Conservation (phyloP, 805 yeast genomes). For the Maudiozyma turicensis region DNA sequence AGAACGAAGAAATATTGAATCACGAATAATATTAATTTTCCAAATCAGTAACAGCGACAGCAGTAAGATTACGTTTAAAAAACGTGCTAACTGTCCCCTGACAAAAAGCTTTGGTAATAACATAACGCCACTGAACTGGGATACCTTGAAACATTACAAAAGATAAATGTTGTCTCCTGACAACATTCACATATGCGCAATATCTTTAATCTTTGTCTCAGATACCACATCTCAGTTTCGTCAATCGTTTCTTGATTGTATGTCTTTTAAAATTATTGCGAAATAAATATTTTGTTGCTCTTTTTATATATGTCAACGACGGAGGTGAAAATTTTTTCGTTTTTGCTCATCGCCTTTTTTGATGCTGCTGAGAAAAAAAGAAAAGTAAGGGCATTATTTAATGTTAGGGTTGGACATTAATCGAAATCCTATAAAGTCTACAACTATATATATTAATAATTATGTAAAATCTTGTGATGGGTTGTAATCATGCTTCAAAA, state of each 20-base stretch:
- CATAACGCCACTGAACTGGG: neutral
- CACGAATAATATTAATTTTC: conserved; percentile 1
- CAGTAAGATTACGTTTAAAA: neutral
- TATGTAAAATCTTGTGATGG: neutral
- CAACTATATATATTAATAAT: too few relatives aligned
- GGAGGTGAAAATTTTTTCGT: neutral
- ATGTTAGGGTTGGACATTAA: too few relatives aligned
- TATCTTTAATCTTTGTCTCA: too few relatives aligned
- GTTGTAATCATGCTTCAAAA: neutral
- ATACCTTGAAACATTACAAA: neutral
- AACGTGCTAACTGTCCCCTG: neutral
- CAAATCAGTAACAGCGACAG: conserved; percentile 1
- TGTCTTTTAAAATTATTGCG: too few relatives aligned
- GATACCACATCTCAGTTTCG: too few relatives aligned
- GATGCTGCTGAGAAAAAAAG: neutral
- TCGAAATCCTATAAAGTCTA: too few relatives aligned
- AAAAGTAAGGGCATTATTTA: too few relatives aligned
- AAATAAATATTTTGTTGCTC: too few relatives aligned
- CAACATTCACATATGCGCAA: neutral
- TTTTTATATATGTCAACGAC: too few relatives aligned
- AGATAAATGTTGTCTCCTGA: neutral
- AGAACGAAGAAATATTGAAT: conserved; percentile 1
- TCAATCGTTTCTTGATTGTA: too few relatives aligned
- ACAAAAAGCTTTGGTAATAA: conserved; percentile 1
- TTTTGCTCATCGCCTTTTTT: neutral